Base-by-base conservation (phyloP, 331 rosid genomes). In the Dryas integrifolia region DNA sequence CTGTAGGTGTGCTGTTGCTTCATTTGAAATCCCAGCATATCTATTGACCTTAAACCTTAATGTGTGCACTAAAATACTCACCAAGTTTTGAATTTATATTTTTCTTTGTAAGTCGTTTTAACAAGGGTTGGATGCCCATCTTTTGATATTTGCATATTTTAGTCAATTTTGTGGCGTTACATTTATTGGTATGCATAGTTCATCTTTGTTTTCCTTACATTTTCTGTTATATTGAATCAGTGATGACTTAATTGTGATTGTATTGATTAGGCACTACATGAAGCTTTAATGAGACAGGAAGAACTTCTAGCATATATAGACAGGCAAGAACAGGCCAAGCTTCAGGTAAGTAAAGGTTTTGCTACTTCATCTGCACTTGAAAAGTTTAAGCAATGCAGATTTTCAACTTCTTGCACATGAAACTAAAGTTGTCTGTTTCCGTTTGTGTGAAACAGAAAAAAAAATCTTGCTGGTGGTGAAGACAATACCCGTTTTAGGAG, bases 291-390 rank as follows among this genome's bases (percentile, higher is more conserved):
- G 79, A 86, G 82, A 77, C 97, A 89, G 84, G 97, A 92, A 82
- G 97, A 92, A 81, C 93, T 92, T 70, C 87, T 89, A 61, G 97
- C 89, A 21, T 92, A 86, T 71, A 70, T 92, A 16, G 97, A 92
- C 69, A 68, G 86, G 44, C 86, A 75, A 80, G 92, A 87, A 75
- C 82, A 81, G 73, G 82, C 85, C 40, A 80, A 77, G 78, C 65
- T 82, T 21, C 81, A 51, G 82, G 97, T 87, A 76, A 75, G 84
- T 74, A 5, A 74, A 49, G 4, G 40, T 39, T 55, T 14, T 58
- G 58, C 21, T 77, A 65, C 26, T 62, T 38, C 40, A 38, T 48
- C 67, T 35, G 41, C 63, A 61, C 41, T 65, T 11, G 47, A 41
- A 57, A 12, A 56, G 14, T 64, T 77, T 45, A 53, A 50, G 13